Evolutionary conservation across 176 grass and related monocot species (phyloP).

Genomic region (Thinopyrum elongatum): DNA sequence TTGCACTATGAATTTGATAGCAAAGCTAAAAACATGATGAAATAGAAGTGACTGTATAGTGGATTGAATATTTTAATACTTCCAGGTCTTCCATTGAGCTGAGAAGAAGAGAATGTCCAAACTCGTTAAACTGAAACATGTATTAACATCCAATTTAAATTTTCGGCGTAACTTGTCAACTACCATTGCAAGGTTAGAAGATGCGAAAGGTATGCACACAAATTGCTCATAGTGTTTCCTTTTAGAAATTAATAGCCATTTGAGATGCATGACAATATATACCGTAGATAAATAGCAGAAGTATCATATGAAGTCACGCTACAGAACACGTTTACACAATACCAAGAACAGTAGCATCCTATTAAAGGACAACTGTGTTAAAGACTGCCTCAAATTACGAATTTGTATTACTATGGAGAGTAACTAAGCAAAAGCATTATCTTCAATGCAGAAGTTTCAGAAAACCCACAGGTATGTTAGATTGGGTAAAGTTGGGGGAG

Average conservation of each 20-base stretch:
- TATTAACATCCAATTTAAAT: no score
- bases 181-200: no score
- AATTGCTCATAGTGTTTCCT: no score
- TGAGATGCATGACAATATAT: no score
- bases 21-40: background rate
- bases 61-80: background rate
- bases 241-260: no score
- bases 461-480: constrained; percentile 40
- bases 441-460: background rate
- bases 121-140: background rate
- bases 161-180: no score
- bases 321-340: no score
- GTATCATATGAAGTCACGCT: background rate
- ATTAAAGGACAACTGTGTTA: no score
- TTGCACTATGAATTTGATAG: background rate
- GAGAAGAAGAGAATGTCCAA: background rate
- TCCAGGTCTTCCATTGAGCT: background rate
- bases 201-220: no score
- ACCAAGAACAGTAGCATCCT: no score
- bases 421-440: background rate
- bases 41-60: background rate
- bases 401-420: background rate
- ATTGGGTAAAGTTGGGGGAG: background rate
- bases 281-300: background rate
- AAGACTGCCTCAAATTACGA: no score